phyloP scores from a whole-genome alignment of 192 early-diverging fungal genomes.

The Cetraspora pellucida region DNA sequence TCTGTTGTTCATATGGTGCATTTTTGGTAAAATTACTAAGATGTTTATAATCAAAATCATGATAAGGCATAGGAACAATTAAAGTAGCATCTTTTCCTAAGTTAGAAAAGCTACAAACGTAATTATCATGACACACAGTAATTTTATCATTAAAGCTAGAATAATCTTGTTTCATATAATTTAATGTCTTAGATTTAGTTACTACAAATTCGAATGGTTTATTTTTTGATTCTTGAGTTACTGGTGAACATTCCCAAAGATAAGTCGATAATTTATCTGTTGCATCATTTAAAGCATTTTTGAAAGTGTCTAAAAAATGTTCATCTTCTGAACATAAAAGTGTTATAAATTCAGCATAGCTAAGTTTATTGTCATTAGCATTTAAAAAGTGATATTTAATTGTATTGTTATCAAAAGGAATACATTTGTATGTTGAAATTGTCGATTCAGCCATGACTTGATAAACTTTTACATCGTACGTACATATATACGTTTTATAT shows the following conservation, averaged over 20 bases:
- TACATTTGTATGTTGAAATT: too few relatives aligned
- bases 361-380: neutral
- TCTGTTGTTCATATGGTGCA: neutral
- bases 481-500: too few relatives aligned
- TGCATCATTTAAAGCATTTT: constrained; percentile 6
- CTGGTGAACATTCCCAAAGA: constrained; percentile 14
- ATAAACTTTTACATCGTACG: too few relatives aligned
- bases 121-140: neutral
- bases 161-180: constrained; percentile 18
- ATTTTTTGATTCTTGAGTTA: neutral
- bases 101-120: too few relatives aligned
- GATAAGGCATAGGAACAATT: neutral
- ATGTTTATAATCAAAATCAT: constrained; percentile 1
- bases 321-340: neutral
- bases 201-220: constrained; percentile 25
- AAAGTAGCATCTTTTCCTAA: neutral
- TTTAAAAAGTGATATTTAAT: too few relatives aligned
- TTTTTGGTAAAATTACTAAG: constrained; percentile 5
- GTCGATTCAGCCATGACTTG: too few relatives aligned
- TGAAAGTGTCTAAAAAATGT: neutral
- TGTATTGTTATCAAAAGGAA: too few relatives aligned
- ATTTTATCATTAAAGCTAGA: neutral
- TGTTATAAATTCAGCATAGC: neutral
- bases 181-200: constrained; percentile 3
- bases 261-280: neutral